phyloP scores from a whole-genome alignment of 495 filamentous ascomycete species.

The Viridothelium virens region DNA sequence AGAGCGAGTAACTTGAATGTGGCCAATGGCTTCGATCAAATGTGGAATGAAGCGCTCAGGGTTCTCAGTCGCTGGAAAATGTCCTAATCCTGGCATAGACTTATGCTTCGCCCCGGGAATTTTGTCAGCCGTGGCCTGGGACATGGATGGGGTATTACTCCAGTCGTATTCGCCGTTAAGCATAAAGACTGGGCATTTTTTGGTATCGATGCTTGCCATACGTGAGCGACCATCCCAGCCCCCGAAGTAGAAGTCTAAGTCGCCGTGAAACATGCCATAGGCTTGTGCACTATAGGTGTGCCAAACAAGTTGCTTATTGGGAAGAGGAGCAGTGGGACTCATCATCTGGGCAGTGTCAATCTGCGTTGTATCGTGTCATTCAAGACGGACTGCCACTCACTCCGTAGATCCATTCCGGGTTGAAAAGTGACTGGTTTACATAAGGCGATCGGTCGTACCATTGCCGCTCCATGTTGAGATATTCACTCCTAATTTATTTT shows the following conservation, averaged over 20 bases:
- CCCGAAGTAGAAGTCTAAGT: conserved; percentile 40
- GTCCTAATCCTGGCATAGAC: conserved; percentile 34
- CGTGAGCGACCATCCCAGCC: conserved; percentile 38
- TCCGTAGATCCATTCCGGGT: conserved; percentile 41
- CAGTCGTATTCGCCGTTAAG: conserved; percentile 40
- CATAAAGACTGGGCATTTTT: conserved; percentile 38
- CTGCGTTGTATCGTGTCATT: background rate
- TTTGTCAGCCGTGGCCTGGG: conserved; percentile 35
- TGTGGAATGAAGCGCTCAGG: conserved; percentile 22
- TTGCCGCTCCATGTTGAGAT: conserved; percentile 19
- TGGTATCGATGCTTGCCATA: conserved; percentile 35
- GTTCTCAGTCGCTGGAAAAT: conserved; percentile 36
- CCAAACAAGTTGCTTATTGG: conserved; percentile 37
- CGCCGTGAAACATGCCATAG: conserved; percentile 38
- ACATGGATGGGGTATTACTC: conserved; percentile 34
- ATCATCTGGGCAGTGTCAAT: conserved; percentile 25
- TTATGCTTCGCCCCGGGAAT: conserved; percentile 36
- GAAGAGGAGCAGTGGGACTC: conserved; percentile 31
- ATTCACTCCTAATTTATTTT: background rate
- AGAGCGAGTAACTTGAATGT: conserved; percentile 15
- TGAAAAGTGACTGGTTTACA: conserved; percentile 33
- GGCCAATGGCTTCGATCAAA: conserved; percentile 19
- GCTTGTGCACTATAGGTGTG: conserved; percentile 36
- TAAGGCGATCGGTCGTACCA: conserved; percentile 27
- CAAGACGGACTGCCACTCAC: conserved; percentile 25